Percentiles rank a stretch among this genome's conserved stretches.
Evolutionary conservation across 352 stramenopile species (phyloP).

Genomic region (Halophytophthora polymorphica): DNA sequence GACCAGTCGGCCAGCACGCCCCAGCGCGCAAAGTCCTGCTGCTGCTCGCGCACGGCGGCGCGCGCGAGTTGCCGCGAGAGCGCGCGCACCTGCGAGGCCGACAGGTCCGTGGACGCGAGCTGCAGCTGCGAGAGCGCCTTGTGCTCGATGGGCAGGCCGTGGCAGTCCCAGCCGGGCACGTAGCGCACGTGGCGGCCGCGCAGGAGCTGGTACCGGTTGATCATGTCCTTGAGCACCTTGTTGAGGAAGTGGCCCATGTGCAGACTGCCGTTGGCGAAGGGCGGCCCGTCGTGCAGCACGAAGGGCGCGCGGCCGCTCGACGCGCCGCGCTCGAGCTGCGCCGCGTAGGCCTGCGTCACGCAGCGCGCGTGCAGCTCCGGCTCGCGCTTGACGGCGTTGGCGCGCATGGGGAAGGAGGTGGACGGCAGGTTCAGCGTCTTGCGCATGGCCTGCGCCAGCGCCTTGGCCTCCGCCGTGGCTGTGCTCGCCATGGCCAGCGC

Average conservation of each 20-base stretch:
- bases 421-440: constrained; percentile 95
- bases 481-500: constrained; percentile 3
- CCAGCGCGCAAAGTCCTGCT: constrained; percentile 92
- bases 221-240: constrained; percentile 97
- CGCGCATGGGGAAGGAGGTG: constrained; percentile 96
- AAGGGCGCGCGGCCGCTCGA: constrained; percentile 53
- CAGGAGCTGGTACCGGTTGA: constrained; percentile 95
- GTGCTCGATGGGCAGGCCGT: constrained; percentile 98
- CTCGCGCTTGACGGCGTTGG: constrained; percentile 89
- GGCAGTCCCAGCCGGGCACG: constrained; percentile 98
- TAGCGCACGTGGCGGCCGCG: constrained; percentile 93
- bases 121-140: constrained; percentile 96
- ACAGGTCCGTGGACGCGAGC: constrained; percentile 44
- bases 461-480: constrained; percentile 43
- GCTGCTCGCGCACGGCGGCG: constrained; percentile 93
- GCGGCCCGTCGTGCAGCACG: constrained; percentile 97
- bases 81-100: constrained; percentile 90
- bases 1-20: constrained; percentile 90
- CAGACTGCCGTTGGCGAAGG: constrained; percentile 98
- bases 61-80: constrained; percentile 90
- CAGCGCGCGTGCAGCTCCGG: constrained; percentile 62
- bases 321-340: constrained; percentile 25
- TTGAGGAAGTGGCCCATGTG: constrained; percentile 97
- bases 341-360: constrained; percentile 58
- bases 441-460: constrained; percentile 64